Evolutionary conservation across 1,139 yeast genomes (phyloP), one percentile per base, ranked within the genome.

Genomic region (Spathaspora sp.): DNA sequence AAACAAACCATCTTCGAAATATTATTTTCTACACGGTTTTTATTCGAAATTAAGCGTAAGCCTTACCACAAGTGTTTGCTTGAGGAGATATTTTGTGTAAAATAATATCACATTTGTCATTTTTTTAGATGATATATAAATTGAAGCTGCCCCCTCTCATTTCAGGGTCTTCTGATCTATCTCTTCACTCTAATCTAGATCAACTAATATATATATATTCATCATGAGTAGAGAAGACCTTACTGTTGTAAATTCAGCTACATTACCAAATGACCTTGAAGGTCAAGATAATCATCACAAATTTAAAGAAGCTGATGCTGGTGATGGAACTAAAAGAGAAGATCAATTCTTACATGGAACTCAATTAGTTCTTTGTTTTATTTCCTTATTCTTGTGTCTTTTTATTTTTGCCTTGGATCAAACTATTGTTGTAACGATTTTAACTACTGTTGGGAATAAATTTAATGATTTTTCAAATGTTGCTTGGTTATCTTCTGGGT

Each of bases 401-500:
- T 68, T 72, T 51, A 50, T 72, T 20, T 64, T 66, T 29, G 74
- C 76, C 3, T 62, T 72, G 47, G 77, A 72, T 53, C 75, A 70
- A 54, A 72, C 76, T 11, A 72, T 72, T 42, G 69, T 72, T 39
- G 62, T 65, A 11, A 68, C 74, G 1, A 56, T 72, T 20, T 59
- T 71, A 45, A 61, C 71, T 11, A 63, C 59, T 0, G 74, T 72
- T 23, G 74, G 76, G 9, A 65, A 67, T 51, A 58, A 70, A 42
- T 72, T 72, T 51, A 46, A 70, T 43, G 73, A 73, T 7, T 81
- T 81, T 54, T 72, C 74, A 13, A 72, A 80, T 53, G 68, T 81
- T 31, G 82, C 82, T 9, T 83, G 89, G 89, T 58, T 83, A 41
- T 64, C 81, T 3, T 67, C 85, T 2, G 89, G 84, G 3, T 85